These are phyloP conservation scores for Ogataea philodendri DNA, from an alignment of 805 yeast species.

Conservation along the genomic window DNA sequence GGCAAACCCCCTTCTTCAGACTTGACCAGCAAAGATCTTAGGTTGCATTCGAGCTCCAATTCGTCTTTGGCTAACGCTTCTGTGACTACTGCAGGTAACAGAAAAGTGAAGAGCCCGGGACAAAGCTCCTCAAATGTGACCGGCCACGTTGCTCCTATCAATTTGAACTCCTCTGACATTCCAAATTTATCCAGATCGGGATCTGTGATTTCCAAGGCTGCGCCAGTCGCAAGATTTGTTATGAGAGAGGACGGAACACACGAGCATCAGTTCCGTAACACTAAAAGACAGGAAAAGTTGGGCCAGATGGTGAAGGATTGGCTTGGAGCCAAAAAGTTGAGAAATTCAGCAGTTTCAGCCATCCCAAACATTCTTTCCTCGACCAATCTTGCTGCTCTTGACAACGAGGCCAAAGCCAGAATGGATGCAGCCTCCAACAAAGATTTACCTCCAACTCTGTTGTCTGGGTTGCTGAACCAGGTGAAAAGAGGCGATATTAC, in stretches of 20 bases:
- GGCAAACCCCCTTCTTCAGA: constrained; percentile 3
- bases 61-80: constrained; percentile 13
- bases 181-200: constrained; percentile 18
- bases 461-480: constrained; percentile 65
- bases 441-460: constrained; percentile 60
- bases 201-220: constrained; percentile 15
- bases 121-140: not conserved
- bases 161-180: constrained; percentile 6
- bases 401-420: constrained; percentile 27
- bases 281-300: constrained; percentile 75
- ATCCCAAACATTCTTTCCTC: constrained; percentile 60
- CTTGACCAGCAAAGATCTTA: constrained; percentile 3
- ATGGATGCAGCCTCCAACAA: constrained; percentile 25
- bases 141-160: constrained; percentile 9
- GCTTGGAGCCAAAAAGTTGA: constrained; percentile 66
- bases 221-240: constrained; percentile 44
- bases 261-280: constrained; percentile 72
- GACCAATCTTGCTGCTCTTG: constrained; percentile 28
- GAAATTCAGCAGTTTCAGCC: constrained; percentile 71
- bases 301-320: constrained; percentile 73
- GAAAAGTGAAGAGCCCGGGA: constrained; percentile 6
- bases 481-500: constrained; percentile 39
- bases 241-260: constrained; percentile 71
- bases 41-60: constrained; percentile 7
- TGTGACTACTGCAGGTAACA: constrained; percentile 1